Percentiles rank a stretch among this genome's conserved stretches.
These are phyloP conservation scores for Ophiorrhiza pumila DNA, from an alignment of 257 asterid genomes.

Conservation along the genomic window DNA sequence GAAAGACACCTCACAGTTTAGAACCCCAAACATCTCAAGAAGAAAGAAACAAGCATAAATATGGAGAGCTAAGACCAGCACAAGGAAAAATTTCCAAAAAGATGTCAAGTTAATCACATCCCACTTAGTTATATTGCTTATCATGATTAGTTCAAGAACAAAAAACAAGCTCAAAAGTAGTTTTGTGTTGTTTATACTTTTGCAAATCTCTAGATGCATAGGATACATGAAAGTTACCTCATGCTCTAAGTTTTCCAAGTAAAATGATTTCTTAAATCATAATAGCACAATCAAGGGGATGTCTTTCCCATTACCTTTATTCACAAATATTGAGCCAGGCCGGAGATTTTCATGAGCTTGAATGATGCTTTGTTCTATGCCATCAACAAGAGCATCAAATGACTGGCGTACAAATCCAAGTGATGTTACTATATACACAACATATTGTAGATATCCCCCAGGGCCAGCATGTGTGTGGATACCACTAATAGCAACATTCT, in stretches of 20 bases:
- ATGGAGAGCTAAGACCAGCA: neutral
- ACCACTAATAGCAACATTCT: slow-evolving; percentile 93
- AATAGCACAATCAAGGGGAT: neutral
- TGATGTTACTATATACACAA: slow-evolving; percentile 88
- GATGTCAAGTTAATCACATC: neutral
- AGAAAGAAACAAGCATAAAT: neutral
- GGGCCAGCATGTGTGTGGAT: slow-evolving; percentile 99
- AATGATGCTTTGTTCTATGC: slow-evolving; percentile 86
- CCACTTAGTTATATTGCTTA: neutral
- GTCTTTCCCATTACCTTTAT: slow-evolving; percentile 53
- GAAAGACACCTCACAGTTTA: neutral
- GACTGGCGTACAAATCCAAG: slow-evolving; percentile 98
- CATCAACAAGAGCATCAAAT: slow-evolving; percentile 92
- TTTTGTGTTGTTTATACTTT: neutral
- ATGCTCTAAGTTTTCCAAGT: neutral
- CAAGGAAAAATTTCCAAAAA: neutral
- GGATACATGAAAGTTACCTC: neutral
- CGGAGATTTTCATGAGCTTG: slow-evolving; percentile 88
- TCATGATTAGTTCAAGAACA: neutral
- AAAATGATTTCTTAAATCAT: slow-evolving; percentile 1
- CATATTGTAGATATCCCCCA: slow-evolving; percentile 94
- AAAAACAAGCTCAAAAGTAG: neutral
- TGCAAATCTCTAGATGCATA: neutral
- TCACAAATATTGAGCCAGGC: slow-evolving; percentile 83
- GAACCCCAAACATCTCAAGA: neutral